Conservation (phyloP, 106 monocot genomes). For the Vanilla planifolia region DNA sequence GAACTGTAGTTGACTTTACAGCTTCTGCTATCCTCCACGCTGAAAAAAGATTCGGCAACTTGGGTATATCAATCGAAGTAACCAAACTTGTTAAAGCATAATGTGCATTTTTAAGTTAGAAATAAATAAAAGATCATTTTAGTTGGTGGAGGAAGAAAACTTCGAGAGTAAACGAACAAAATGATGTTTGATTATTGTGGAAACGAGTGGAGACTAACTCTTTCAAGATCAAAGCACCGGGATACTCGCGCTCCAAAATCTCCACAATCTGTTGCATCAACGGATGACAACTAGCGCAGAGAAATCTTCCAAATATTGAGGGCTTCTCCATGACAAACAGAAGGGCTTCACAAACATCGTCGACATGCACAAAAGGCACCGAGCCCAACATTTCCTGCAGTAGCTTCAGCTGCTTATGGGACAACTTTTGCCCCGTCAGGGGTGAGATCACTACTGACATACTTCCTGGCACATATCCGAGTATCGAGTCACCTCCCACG, state of each 20-base stretch:
- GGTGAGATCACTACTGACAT: slow-evolving; percentile 16
- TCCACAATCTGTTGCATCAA: slow-evolving; percentile 19
- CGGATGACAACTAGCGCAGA: slow-evolving; percentile 17
- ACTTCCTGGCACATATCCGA: background rate
- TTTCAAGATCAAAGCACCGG: slow-evolving; percentile 12
- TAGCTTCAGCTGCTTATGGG: slow-evolving; percentile 11
- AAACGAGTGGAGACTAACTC: slow-evolving; percentile 15
- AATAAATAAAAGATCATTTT: too few species aligned
- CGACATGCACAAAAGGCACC: slow-evolving; percentile 34
- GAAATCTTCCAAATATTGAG: slow-evolving; percentile 32
- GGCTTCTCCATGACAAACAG: slow-evolving; percentile 35
- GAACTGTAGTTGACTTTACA: background rate
- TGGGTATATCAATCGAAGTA: too few species aligned
- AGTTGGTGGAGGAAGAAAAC: too few species aligned
- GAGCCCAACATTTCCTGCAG: slow-evolving; percentile 34
- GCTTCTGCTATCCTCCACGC: background rate
- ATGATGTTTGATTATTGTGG: too few species aligned
- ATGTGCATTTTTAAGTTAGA: too few species aligned
- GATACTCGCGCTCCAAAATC: slow-evolving; percentile 17
- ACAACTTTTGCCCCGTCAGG: slow-evolving; percentile 2
- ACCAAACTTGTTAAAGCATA: too few species aligned
- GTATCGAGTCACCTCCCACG: slow-evolving; percentile 35
- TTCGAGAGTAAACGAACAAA: too few species aligned
- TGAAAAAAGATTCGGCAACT: background rate
- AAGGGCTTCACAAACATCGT: slow-evolving; percentile 39